Evolutionary conservation across 192 early-diverging fungal species (phyloP), one percentile per base, ranked within the genome.

Genomic region (Umbelopsis ramanniana): DNA sequence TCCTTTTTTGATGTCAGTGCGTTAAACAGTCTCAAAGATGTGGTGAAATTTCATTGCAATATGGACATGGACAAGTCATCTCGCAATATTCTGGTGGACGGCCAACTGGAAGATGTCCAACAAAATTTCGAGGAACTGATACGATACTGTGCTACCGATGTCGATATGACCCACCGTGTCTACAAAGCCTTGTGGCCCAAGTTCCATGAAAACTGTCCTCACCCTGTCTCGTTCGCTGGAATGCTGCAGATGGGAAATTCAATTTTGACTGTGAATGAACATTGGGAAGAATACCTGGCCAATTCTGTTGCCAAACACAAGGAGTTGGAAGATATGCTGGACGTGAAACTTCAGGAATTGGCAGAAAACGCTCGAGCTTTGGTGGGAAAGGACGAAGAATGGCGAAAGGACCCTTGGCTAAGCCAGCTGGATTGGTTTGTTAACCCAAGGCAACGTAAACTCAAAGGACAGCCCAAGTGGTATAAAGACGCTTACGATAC

Each of bases 151-250:
- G 95, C 96, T 17, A 77, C 73, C n/a, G 97, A 99, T 79, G 96
- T 97, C 0, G 68, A 68, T 0, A 82, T 87, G 15, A 98, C 97
- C 2, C 89, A 91, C 38, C 70, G 79, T 33, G 87, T 99, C 19
- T 97, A 89, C 69, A 76, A 80, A 48, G 69, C 72, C 26, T 86
- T 95, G 2, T 89, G 93, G 2, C 91, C 93, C 22, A 81, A 79
- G 40, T 99, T 91, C 75, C 71, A 79, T 22, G 47, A 84, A 22
- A 94, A 94, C 52, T 98, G 96, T 72, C 97, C 97, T 17, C 96
- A 97, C 70, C 96, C 96, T 3, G 94, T 90, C 43, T 96, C 96
- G 35, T 95, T 99, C 83, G 90, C 91, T 3, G 97, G 97, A 0
- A 92, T 94, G 74, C 63, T 97, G 63, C 86, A 91, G 48, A 97